These are phyloP conservation scores for Populus simonii DNA, from an alignment of 345 rosid genomes.

Conservation along the genomic window DNA sequence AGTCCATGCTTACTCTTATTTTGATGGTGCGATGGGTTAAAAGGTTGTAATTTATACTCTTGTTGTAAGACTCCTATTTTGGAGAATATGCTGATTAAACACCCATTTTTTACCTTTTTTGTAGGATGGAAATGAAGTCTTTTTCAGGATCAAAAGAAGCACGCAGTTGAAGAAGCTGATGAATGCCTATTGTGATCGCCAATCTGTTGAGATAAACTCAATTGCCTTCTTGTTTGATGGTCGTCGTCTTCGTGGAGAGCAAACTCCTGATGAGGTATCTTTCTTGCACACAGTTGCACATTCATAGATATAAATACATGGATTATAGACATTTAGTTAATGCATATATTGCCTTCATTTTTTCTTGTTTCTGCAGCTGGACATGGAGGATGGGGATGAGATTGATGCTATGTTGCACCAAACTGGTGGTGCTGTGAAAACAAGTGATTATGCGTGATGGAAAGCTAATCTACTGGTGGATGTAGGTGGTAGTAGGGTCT, in stretches of 20 bases:
- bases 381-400: constrained; percentile 94
- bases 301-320: neutral
- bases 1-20: too few species aligned
- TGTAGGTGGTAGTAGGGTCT: neutral
- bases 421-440: constrained; percentile 53
- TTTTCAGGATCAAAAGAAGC: constrained; percentile 35
- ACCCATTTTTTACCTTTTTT: neutral
- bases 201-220: constrained; percentile 32
- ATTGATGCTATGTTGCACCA: constrained; percentile 89
- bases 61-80: too few species aligned
- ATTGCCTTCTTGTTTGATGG: constrained; percentile 36
- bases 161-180: constrained; percentile 31
- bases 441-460: too few species aligned
- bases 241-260: constrained; percentile 29
- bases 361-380: constrained; percentile 43
- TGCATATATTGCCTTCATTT: neutral
- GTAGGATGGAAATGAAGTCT: constrained; percentile 35
- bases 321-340: neutral
- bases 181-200: constrained; percentile 31
- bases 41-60: too few species aligned
- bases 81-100: neutral
- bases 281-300: neutral
- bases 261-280: constrained; percentile 31
- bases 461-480: neutral
- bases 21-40: too few species aligned